Percentiles rank a stretch among this genome's conserved stretches.
phyloP scores from a whole-genome alignment of 306 rosid species.

The Malus fusca region DNA sequence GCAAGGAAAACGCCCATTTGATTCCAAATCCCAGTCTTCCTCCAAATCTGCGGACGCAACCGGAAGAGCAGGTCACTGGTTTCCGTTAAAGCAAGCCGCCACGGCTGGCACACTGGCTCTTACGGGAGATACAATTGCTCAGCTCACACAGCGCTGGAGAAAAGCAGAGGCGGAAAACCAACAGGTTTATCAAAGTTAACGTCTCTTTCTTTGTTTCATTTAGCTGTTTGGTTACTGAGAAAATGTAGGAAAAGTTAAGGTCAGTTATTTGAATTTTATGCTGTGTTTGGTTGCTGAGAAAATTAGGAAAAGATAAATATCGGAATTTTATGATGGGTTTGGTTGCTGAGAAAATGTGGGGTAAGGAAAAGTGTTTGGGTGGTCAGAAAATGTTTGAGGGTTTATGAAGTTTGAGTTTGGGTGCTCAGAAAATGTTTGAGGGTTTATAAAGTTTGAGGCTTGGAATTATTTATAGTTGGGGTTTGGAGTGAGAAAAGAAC shows the following conservation, averaged over 20 bases:
- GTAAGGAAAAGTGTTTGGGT: background rate
- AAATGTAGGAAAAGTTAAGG: background rate
- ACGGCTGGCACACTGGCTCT: constrained; percentile 59
- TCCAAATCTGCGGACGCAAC: constrained; percentile 38
- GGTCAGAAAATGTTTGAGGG: background rate
- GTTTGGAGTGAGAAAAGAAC: background rate
- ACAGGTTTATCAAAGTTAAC: constrained; percentile 18
- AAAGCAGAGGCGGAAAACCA: constrained; percentile 14
- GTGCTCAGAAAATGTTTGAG: background rate
- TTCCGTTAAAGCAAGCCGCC: constrained; percentile 72
- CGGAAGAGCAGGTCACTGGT: constrained; percentile 38
- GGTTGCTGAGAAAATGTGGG: background rate
- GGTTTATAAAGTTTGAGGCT: background rate
- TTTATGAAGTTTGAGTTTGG: background rate
- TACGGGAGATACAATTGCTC: constrained; percentile 53
- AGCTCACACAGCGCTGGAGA: constrained; percentile 34
- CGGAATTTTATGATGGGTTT: background rate
- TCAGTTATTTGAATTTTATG: background rate
- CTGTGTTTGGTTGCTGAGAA: constrained; percentile 9
- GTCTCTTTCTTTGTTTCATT: background rate
- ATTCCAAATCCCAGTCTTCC: constrained; percentile 32
- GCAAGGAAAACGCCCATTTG: constrained; percentile 30
- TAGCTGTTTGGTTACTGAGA: background rate
- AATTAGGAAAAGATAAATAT: background rate
- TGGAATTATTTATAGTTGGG: background rate